These are phyloP conservation scores for barley (Hordeum vulgare) DNA, from an alignment of 176 grass and related monocot genomes.

Conservation along the genomic window DNA sequence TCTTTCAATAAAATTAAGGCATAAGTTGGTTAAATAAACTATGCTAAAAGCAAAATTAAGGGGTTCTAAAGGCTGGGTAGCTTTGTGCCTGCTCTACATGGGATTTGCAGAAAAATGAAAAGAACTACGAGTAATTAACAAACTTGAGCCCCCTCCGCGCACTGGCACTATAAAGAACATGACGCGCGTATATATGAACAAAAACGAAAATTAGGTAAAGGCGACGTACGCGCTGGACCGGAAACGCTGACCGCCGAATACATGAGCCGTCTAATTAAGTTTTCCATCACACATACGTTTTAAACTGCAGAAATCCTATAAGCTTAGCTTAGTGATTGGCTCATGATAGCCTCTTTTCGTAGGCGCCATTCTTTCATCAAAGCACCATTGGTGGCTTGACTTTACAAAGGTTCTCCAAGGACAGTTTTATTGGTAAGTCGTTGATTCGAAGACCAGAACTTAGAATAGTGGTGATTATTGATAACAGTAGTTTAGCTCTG, in stretches of 20 bases:
- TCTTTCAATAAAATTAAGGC: neutral
- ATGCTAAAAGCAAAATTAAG: neutral
- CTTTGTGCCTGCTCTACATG: neutral
- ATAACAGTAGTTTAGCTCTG: neutral
- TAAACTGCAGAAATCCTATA: neutral
- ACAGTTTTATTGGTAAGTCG: neutral
- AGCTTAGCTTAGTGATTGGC: neutral
- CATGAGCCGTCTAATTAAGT: neutral
- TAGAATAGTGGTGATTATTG: neutral
- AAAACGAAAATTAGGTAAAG: neutral
- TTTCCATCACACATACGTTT: neutral
- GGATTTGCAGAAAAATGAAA: neutral
- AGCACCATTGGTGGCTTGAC: neutral
- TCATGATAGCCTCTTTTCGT: slow-evolving; percentile 23
- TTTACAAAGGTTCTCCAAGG: neutral
- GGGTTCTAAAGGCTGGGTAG: neutral
- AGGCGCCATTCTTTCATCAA: slow-evolving; percentile 12
- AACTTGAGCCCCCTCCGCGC: neutral
- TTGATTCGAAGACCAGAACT: neutral
- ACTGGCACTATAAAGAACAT: neutral
- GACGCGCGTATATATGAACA: neutral
- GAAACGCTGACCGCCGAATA: neutral
- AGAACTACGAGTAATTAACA: too few species aligned
- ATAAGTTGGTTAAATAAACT: neutral
- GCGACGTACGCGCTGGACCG: neutral